Evolutionary conservation across 257 asterid genomes (phyloP), one percentile per base, ranked within the genome.

Genomic region (Cinchona pubescens): DNA sequence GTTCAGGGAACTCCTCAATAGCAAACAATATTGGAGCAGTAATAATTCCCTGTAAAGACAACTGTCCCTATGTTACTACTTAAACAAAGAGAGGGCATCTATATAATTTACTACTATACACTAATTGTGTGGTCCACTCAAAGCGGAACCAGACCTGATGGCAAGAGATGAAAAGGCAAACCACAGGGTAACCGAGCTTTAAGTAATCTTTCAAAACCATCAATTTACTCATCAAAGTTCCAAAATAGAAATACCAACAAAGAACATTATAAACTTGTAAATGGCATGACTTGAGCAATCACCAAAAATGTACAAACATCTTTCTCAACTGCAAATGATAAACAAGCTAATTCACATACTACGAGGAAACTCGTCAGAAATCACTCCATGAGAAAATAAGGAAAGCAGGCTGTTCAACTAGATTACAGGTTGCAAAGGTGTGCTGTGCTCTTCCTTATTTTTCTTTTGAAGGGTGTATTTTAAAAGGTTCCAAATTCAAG

Each of bases 1-100:
- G 88, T 75, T 92, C 91, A 25, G 98, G 98, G 79, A 70, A 92
- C 80, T 92, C 99, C 83, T 95, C 99, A 79, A 92, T 88, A 40
- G 99, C 99, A 35, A 90, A 92, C 81, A 94, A 78, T 75, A 92
- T 90, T 12, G 99, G 98, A 81, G 98, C 99, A 67, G 99, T 95
- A 62, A 95, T 55, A 62, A 92, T 88, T 32, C 99, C 98, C 97
- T 92, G 83, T 43, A 40, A 64, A 46, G 63, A 80, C 42, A 65
- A 46, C 40, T 64, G 37, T n/a, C 23, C 16, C 7, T 19, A n/a
- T 51, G 75, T 35, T 25, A 71, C 58, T 12, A 30, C 64, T 49
- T 25, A 53, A 37, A 56, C 37, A 71, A 71, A 71, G 59, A 23
- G 56, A 38, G 56, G 55, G 34, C 25, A n/a, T 56, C 14, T 21